These are phyloP conservation scores for Solanum corneliomulleri DNA, from an alignment of 257 asterid species.

Conservation along the genomic window DNA sequence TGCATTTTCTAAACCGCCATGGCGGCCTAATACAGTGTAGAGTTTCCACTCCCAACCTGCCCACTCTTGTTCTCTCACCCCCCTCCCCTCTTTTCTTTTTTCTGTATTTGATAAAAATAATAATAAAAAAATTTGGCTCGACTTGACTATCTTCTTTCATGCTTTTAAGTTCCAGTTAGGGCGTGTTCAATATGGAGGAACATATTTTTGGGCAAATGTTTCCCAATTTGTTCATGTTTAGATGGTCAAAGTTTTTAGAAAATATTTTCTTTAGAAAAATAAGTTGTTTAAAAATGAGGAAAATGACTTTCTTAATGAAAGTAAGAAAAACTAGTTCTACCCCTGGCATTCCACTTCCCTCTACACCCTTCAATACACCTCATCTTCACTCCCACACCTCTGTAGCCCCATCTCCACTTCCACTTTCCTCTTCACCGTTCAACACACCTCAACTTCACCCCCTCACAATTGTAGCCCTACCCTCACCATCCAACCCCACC, in stretches of 20 bases:
- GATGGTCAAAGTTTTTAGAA: not conserved
- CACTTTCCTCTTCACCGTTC: not conserved
- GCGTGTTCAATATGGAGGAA: not conserved
- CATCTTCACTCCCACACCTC: not conserved
- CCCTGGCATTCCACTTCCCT: not conserved
- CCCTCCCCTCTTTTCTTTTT: not conserved
- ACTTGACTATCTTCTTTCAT: not conserved
- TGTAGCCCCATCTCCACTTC: not conserved
- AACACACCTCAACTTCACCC: not conserved
- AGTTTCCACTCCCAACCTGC: not conserved
- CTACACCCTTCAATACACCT: not conserved
- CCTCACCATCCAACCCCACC: no score
- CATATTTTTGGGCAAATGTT: not conserved
- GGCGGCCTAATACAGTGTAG: constrained; percentile 14
- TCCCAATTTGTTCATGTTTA: not conserved
- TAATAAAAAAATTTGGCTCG: not conserved
- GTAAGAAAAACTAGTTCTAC: not conserved
- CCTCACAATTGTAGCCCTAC: not conserved
- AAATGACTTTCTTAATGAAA: no score
- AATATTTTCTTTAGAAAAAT: not conserved
- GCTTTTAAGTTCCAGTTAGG: not conserved
- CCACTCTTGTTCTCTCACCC: not conserved
- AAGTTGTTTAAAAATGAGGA: not conserved
- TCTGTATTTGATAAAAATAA: not conserved
- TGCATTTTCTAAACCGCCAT: constrained; percentile 21